phyloP scores from a whole-genome alignment of 768 basidiomycete species.

The Leccinum truebloodii region DNA sequence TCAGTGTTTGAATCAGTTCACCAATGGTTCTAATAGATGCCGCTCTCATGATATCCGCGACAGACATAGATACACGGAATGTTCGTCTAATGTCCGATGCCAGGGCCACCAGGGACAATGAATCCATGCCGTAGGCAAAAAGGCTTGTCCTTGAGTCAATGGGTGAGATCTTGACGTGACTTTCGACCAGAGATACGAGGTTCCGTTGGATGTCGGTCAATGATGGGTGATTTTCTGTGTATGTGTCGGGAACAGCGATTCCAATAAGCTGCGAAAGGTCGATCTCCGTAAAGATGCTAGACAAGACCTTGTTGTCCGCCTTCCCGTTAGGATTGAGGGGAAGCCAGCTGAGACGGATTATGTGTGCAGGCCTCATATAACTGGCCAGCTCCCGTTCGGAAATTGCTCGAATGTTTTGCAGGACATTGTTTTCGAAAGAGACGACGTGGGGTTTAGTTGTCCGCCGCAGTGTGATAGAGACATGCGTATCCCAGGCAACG shows the following conservation, averaged over 20 bases:
- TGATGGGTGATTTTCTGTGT: not conserved
- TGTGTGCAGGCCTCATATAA: constrained; percentile 54
- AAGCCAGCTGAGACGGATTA: constrained; percentile 49
- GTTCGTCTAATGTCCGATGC: constrained; percentile 23
- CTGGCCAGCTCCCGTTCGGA: constrained; percentile 45
- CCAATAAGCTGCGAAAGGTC: constrained; percentile 24
- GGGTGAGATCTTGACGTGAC: constrained; percentile 18
- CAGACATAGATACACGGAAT: constrained; percentile 22
- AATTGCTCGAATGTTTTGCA: constrained; percentile 27
- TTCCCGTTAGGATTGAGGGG: constrained; percentile 45
- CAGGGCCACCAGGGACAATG: constrained; percentile 28
- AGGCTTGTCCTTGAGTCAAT: constrained; percentile 28
- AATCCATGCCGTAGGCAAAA: constrained; percentile 38
- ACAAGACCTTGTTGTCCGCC: constrained; percentile 32
- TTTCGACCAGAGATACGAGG: constrained; percentile 37
- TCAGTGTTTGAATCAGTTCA: constrained; percentile 12
- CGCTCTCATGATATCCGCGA: constrained; percentile 32
- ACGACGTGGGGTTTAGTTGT: constrained; percentile 28
- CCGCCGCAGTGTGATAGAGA: constrained; percentile 41
- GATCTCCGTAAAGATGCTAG: constrained; percentile 26
- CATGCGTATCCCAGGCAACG: constrained; percentile 41
- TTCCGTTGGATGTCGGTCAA: constrained; percentile 35
- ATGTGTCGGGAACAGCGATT: constrained; percentile 4
- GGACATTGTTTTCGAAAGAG: constrained; percentile 35
- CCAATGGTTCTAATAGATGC: constrained; percentile 24